phyloP scores from a whole-genome alignment of 2,329 filamentous ascomycete genomes.

The Ascochyta rabiei region DNA sequence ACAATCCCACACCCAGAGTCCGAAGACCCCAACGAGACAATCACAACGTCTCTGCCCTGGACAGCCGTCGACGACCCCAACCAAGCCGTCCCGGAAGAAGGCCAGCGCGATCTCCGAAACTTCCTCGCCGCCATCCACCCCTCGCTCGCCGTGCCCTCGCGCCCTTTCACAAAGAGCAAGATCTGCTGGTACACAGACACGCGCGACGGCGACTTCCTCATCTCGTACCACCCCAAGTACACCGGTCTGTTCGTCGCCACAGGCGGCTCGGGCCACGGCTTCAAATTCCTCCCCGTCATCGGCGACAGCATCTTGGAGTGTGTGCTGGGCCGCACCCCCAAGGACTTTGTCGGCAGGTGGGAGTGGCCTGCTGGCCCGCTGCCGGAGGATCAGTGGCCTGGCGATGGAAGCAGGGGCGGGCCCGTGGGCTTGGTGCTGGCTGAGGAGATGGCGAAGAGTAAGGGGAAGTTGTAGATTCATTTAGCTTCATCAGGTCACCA shows the following conservation, averaged over 20 bases:
- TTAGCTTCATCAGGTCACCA: too few species aligned
- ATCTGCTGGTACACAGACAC: slow-evolving; percentile 66
- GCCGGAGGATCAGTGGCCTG: slow-evolving; percentile 44
- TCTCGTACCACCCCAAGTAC: slow-evolving; percentile 58
- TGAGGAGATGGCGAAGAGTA: slow-evolving; percentile 48
- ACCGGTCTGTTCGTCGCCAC: slow-evolving; percentile 64
- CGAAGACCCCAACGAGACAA: slow-evolving; percentile 39
- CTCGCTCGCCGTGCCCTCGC: slow-evolving; percentile 39
- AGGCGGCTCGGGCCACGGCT: slow-evolving; percentile 66
- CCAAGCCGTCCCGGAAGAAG: slow-evolving; percentile 43
- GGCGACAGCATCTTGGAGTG: slow-evolving; percentile 61
- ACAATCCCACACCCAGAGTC: slow-evolving; percentile 56
- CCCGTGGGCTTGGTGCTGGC: slow-evolving; percentile 48
- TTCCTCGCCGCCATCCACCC: slow-evolving; percentile 42
- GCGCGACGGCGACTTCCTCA: slow-evolving; percentile 60
- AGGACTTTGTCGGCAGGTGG: slow-evolving; percentile 68
- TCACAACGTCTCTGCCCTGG: slow-evolving; percentile 57
- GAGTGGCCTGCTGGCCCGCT: slow-evolving; percentile 54
- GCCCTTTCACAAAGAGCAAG: slow-evolving; percentile 54
- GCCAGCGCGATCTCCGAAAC: slow-evolving; percentile 34
- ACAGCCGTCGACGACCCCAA: slow-evolving; percentile 58
- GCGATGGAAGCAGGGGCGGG: slow-evolving; percentile 49
- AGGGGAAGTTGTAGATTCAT: slow-evolving; percentile 32
- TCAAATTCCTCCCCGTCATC: slow-evolving; percentile 66
- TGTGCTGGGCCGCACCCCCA: slow-evolving; percentile 50